Percentiles rank a stretch among this genome's conserved stretches.
Conservation (phyloP, 176 grass and related monocot species). For the Phoenix roebelenii region DNA sequence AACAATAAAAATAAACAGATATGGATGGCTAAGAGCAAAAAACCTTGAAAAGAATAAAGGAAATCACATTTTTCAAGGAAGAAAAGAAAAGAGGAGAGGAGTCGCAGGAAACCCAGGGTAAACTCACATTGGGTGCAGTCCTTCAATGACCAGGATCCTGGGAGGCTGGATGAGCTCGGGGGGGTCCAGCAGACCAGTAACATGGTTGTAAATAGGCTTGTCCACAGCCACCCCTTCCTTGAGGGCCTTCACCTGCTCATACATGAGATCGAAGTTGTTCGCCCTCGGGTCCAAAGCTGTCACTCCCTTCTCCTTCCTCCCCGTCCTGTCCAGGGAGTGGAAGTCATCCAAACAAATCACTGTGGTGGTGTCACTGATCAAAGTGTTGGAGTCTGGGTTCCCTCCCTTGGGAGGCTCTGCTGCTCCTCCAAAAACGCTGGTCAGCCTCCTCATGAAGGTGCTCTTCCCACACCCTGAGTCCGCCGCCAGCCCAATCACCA, state of each 20-base stretch:
- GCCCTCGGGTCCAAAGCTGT: slow-evolving; percentile 10
- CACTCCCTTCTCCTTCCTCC: slow-evolving; percentile 18
- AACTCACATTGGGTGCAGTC: slow-evolving; percentile 16
- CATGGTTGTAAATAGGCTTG: slow-evolving; percentile 17
- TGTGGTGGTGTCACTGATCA: slow-evolving; percentile 16
- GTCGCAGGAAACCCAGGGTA: background rate
- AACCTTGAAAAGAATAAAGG: no score
- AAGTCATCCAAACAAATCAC: slow-evolving; percentile 15
- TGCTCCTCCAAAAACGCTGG: slow-evolving; percentile 13
- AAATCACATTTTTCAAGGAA: no score
- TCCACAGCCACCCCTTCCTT: slow-evolving; percentile 5
- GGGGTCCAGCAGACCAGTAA: slow-evolving; percentile 8
- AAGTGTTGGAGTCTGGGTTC: slow-evolving; percentile 12
- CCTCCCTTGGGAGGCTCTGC: slow-evolving; percentile 12
- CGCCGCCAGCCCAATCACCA: slow-evolving; percentile 14
- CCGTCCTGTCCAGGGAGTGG: slow-evolving; percentile 16
- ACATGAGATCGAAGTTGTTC: slow-evolving; percentile 20
- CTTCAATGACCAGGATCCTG: slow-evolving; percentile 18
- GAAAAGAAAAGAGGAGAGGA: background rate
- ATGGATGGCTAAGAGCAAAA: no score
- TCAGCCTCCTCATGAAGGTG: slow-evolving; percentile 19
- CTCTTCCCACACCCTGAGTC: slow-evolving; percentile 18
- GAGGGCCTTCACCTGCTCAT: slow-evolving; percentile 14
- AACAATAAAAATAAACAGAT: no score
- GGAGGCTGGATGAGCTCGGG: slow-evolving; percentile 15